phyloP scores from a whole-genome alignment of 176 grass and related monocot species.

The Tillandsia fasciculata region DNA sequence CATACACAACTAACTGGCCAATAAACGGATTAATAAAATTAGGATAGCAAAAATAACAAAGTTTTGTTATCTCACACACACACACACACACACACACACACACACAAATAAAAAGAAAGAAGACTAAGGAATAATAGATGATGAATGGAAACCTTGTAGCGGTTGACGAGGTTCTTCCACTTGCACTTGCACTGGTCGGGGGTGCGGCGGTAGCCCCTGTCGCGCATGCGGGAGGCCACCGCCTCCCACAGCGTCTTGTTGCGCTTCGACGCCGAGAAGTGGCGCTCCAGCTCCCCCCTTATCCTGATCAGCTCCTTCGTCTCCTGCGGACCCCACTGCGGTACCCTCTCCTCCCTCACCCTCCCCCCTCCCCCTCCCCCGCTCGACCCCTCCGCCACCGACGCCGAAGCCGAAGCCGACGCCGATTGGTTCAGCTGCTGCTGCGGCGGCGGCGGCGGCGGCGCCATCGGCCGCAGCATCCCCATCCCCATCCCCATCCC shows the following conservation, averaged over 20 bases:
- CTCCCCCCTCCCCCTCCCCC: constrained; percentile 14
- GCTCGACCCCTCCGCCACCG: constrained; percentile 4
- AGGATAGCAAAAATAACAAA: too few species aligned
- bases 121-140: background rate
- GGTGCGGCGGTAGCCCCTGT: constrained; percentile 54
- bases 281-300: constrained; percentile 60
- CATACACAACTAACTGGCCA: too few species aligned
- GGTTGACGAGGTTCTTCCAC: constrained; percentile 94
- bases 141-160: constrained; percentile 52
- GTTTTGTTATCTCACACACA: too few species aligned
- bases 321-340: constrained; percentile 71
- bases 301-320: constrained; percentile 64
- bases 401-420: background rate
- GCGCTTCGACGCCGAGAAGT: constrained; percentile 29
- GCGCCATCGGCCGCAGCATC: background rate
- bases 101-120: too few species aligned
- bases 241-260: constrained; percentile 81
- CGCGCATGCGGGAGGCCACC: constrained; percentile 42
- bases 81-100: too few species aligned
- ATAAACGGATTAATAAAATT: too few species aligned
- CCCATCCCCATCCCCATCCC: background rate
- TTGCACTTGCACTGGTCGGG: constrained; percentile 98
- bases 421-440: background rate
- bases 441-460: too few species aligned
- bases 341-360: constrained; percentile 50